Evolutionary conservation across 2,329 filamentous ascomycete genomes (phyloP), one percentile per base, ranked within the genome.

Genomic region (Microdochium bolleyi): DNA sequence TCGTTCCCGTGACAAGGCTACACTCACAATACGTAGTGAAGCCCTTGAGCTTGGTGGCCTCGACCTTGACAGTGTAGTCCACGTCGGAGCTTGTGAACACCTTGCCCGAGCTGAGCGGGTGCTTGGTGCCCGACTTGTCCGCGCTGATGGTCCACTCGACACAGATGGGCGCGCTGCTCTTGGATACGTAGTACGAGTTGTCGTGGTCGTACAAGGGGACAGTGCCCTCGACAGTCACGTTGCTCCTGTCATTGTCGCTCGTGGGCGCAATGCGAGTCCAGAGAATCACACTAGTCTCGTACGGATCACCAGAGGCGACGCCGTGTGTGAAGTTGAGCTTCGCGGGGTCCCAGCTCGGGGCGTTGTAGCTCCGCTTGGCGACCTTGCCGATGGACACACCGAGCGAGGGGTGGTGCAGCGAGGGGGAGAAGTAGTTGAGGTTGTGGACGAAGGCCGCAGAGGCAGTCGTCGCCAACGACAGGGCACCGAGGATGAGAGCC

Each of bases 31-130:
- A 67, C 8, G 57, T 60, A 4, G 64, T 64, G 54, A 67, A 67
- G 9, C 65, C 63, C 53, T 61, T 49, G 30, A 68, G 50, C 2
- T 61, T 61, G 46, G 65, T 73, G 1, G 82, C 83, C 63, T 85
- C 82, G 34, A 83, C 76, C 74, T 89, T 89, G 55, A 89, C 72
- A 0, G 87, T 90, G 63, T 84, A 91, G 62, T 91, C 87, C 49
- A 90, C 80, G 62, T 90, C 87, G 1, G 80, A 85, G 34, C 78
- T 87, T 0, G 87, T 90, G 62, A 83, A 88, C 1, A 77, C 84
- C 34, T 69, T 78, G 4, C 87, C 87, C 1, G 70, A 71, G 50
- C 77, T 73, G 2, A 80, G 79, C 8, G 79, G 81, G 58, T 77
- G 88, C 65, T 88, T 89, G 59, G 74, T 77, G 71, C 87, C 69